phyloP scores from a whole-genome alignment of 352 stramenopile genomes.

The Phytophthora melonis region DNA sequence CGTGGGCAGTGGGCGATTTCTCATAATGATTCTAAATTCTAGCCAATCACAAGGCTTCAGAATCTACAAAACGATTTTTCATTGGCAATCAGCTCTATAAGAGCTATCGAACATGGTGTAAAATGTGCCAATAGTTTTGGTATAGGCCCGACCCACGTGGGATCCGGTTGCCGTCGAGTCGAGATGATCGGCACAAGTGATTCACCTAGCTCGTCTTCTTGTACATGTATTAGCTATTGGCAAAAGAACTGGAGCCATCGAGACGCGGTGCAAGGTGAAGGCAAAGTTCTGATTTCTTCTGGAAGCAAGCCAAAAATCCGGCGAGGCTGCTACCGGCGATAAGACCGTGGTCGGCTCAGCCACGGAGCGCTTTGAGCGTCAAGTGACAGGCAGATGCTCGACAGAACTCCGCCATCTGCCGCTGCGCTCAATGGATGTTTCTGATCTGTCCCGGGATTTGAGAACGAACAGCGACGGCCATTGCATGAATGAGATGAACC shows the following conservation, averaged over 20 bases:
- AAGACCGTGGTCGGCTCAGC: slow-evolving; percentile 7
- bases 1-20: too few species aligned
- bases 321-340: not conserved
- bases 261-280: not conserved
- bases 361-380: not conserved
- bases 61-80: too few species aligned
- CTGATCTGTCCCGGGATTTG: slow-evolving; percentile 15
- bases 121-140: too few species aligned
- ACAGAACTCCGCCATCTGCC: slow-evolving; percentile 20
- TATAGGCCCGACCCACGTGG: too few species aligned
- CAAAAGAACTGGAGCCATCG: not conserved
- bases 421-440: slow-evolving; percentile 17
- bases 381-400: slow-evolving; percentile 11
- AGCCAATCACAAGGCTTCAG: too few species aligned
- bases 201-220: too few species aligned
- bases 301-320: slow-evolving; percentile 35
- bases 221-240: too few species aligned
- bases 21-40: too few species aligned
- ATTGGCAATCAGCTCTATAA: too few species aligned
- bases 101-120: too few species aligned
- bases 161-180: too few species aligned
- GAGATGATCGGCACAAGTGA: too few species aligned
- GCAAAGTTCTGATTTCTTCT: slow-evolving; percentile 20
- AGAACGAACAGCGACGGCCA: not conserved
- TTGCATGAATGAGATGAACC: not conserved